Evolutionary conservation across 1,284 basidiomycete genomes (phyloP).

Genomic region (Kwoniella shivajii): DNA sequence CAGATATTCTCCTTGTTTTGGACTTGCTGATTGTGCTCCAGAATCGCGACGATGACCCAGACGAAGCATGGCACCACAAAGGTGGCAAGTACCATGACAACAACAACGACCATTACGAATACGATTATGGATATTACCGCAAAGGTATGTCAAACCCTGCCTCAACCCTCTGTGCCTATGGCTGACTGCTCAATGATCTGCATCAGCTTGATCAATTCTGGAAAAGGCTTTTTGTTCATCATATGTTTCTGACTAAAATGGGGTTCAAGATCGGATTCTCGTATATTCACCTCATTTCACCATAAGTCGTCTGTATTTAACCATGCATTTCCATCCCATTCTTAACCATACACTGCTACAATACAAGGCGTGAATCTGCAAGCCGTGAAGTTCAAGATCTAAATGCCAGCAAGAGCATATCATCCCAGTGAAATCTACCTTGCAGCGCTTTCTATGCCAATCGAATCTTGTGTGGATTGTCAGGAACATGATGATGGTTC

Average conservation of each 20-base stretch:
- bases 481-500: too few species aligned
- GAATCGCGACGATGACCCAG: not conserved
- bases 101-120: too few species aligned
- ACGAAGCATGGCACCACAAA: not conserved
- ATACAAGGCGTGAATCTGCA: too few species aligned
- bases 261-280: not conserved
- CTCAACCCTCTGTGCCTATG: not conserved
- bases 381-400: too few species aligned
- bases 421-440: too few species aligned
- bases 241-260: too few species aligned
- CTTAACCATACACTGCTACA: too few species aligned
- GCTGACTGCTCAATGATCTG: not conserved
- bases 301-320: not conserved
- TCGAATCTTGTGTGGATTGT: too few species aligned
- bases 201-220: not conserved
- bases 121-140: not conserved
- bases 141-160: not conserved
- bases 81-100: not conserved
- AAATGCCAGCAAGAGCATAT: too few species aligned
- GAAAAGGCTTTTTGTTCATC: too few species aligned
- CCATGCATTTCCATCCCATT: not conserved
- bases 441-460: too few species aligned
- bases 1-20: too few species aligned
- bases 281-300: not conserved
- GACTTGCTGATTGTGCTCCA: not conserved